phyloP scores from a whole-genome alignment of 108 stramenopile genomes.

The Stephanodiscus minutulus region DNA sequence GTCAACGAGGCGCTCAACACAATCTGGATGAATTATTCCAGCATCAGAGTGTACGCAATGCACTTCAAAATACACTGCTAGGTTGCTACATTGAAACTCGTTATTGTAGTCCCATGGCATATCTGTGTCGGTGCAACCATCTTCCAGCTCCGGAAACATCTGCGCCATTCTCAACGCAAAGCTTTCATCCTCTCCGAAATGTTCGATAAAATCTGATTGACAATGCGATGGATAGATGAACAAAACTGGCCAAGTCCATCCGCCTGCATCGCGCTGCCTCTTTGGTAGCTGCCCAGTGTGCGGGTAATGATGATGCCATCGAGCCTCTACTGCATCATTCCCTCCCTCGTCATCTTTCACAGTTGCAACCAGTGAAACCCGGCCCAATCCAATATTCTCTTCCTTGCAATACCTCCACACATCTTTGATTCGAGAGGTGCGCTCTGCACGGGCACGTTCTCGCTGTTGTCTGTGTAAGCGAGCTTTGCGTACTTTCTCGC shows the following conservation, averaged over 20 bases:
- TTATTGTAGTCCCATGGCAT: conserved; percentile 90
- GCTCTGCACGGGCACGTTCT: conserved; percentile 77
- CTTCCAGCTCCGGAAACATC: conserved; percentile 86
- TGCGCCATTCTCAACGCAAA: conserved; percentile 84
- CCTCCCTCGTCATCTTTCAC: conserved; percentile 74
- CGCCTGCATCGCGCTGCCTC: conserved; percentile 21
- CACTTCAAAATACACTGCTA: conserved; percentile 89
- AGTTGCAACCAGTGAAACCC: conserved; percentile 76
- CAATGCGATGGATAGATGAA: conserved; percentile 86
- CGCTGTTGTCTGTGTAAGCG: conserved; percentile 74
- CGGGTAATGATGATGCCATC: conserved; percentile 88
- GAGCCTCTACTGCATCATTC: conserved; percentile 55
- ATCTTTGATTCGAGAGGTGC: conserved; percentile 73
- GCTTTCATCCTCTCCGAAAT: conserved; percentile 78
- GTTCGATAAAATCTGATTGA: conserved; percentile 86
- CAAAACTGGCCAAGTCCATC: conserved; percentile 84
- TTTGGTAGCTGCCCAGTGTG: conserved; percentile 77
- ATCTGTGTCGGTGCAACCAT: conserved; percentile 50
- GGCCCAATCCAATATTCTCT: conserved; percentile 65
- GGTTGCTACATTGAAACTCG: conserved; percentile 82
- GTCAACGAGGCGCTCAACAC: conserved; percentile 67
- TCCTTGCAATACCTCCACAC: conserved; percentile 89
- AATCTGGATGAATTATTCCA: conserved; percentile 72
- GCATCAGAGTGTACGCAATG: conserved; percentile 47
- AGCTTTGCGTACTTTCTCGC: conserved; percentile 65